Conservation (phyloP, 257 asterid genomes). For the Linaria vulgaris region DNA sequence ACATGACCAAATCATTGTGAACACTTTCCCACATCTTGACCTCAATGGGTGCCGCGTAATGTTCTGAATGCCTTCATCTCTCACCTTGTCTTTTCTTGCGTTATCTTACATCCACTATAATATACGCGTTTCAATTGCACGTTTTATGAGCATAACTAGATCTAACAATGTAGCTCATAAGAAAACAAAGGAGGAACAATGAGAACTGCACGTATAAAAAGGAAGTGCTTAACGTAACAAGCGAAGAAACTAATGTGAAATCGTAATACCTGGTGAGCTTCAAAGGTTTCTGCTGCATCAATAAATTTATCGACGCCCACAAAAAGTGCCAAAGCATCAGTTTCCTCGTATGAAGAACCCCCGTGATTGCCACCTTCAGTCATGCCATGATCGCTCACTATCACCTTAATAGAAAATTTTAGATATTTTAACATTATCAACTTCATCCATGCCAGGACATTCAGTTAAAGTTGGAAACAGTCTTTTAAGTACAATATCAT, state of each 20-base stretch:
- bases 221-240: background rate
- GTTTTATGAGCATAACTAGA: no score
- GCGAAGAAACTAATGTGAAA: slow-evolving; percentile 21
- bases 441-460: slow-evolving; percentile 14
- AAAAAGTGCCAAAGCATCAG: slow-evolving; percentile 87
- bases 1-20: no score
- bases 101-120: no score
- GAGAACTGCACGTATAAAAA: slow-evolving; percentile 7
- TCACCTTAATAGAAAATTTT: slow-evolving; percentile 49
- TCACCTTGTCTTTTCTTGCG: no score
- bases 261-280: slow-evolving; percentile 62
- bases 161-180: background rate
- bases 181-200: slow-evolving; percentile 12
- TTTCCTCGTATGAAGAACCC: slow-evolving; percentile 86
- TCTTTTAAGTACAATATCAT: background rate
- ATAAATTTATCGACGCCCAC: slow-evolving; percentile 42
- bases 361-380: slow-evolving; percentile 89
- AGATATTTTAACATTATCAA: slow-evolving; percentile 20
- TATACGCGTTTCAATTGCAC: no score
- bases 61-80: no score
- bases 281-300: slow-evolving; percentile 34
- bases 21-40: no score
- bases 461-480: slow-evolving; percentile 4
- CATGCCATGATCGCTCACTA: slow-evolving; percentile 97
- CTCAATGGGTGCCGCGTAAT: no score